phyloP scores from a whole-genome alignment of 768 basidiomycete species.

The Boletus rufocinnamomeus region DNA sequence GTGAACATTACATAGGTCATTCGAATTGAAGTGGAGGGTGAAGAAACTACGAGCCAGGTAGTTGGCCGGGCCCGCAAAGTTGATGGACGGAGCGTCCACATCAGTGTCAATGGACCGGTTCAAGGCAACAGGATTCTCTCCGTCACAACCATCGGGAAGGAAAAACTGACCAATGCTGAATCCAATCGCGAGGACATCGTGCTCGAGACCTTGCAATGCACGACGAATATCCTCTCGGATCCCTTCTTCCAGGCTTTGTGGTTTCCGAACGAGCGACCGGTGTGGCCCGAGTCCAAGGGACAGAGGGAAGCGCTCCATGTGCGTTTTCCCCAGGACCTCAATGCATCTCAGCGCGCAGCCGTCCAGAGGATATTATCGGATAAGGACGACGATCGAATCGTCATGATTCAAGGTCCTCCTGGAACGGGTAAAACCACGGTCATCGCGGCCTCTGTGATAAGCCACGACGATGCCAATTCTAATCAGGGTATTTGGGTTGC shows the following conservation, averaged over 20 bases:
- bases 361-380: constrained; percentile 35
- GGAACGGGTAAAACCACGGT: constrained; percentile 49
- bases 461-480: constrained; percentile 16
- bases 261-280: constrained; percentile 20
- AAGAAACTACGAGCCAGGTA: constrained; percentile 7
- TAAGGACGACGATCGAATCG: constrained; percentile 22
- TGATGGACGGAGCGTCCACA: constrained; percentile 40
- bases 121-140: constrained; percentile 21
- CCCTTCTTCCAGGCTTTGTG: constrained; percentile 34
- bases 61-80: constrained; percentile 25
- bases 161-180: constrained; percentile 59
- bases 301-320: not conserved
- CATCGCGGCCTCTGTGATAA: constrained; percentile 40
- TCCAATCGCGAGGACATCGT: constrained; percentile 25
- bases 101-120: constrained; percentile 32
- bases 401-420: constrained; percentile 39
- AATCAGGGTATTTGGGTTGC: constrained; percentile 39
- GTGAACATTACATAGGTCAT: constrained; percentile 17
- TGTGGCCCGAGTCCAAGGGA: constrained; percentile 17
- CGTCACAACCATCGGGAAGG: constrained; percentile 55
- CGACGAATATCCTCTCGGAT: constrained; percentile 17
- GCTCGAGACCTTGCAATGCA: constrained; percentile 23
- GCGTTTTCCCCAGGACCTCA: constrained; percentile 10
- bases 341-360: constrained; percentile 31
- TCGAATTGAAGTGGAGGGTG: constrained; percentile 18